Base-by-base conservation (phyloP, 805 yeast species). In the Limtongozyma cylindracea region DNA sequence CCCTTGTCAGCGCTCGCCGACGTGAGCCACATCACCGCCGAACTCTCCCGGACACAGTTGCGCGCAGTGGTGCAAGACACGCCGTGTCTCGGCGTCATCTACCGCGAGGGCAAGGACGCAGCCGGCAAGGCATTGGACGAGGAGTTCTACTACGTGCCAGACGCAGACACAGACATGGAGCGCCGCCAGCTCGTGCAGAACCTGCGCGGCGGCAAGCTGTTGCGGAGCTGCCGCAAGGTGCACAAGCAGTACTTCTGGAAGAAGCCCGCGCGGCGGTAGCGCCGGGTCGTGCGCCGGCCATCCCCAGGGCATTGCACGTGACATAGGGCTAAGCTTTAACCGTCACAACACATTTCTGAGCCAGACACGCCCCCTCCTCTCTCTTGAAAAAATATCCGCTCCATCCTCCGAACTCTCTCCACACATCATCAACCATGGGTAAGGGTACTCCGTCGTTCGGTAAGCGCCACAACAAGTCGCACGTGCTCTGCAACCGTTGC, bases 361-460 rank as follows among this genome's bases (percentile, higher is more conserved):
- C n/a, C n/a, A n/a, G n/a, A n/a, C n/a, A n/a, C n/a, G n/a, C n/a
- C n/a, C n/a, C n/a, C n/a, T n/a, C n/a, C n/a, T n/a, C n/a, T n/a
- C n/a, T n/a, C n/a, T n/a, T n/a, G n/a, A n/a, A n/a, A n/a, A n/a
- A n/a, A n/a, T n/a, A 11, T 19, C 13, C 6, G 13, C 12, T 19
- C 16, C 12, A 13, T 19, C 12, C 20, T 19, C 20, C 12, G 6
- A 9, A 14, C 11, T 19, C 21, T 19, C 21, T 6, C 9, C 12
- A 11, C 11, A 11, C 11, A 12, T 10, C 10, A 12, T 18, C 8
- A 18, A 18, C 12, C 11, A n/a, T 10, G 11, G 7, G 10, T 39
- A 39, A 84, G 80, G 98, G 98, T 77, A 84, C 98, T 60, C 94
- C 96, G 64, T 78, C 95, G 57, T 72, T 78, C 70, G 98, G 98